These are phyloP conservation scores for Ulota crispa DNA, from an alignment of 225 moss, liverwort and hornwort species.

Conservation along the genomic window DNA sequence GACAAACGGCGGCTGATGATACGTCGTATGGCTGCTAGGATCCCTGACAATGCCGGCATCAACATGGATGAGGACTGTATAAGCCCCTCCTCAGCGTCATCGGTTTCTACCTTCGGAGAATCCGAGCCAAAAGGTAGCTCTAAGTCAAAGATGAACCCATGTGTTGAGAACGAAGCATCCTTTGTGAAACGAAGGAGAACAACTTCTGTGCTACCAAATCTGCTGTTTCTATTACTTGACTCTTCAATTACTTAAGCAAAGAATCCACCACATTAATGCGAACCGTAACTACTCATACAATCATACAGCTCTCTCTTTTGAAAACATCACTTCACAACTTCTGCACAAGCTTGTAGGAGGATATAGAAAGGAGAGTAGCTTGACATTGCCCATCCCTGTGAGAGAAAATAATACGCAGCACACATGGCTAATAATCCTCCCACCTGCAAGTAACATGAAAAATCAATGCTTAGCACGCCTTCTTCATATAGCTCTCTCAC, in stretches of 20 bases:
- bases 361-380: constrained; percentile 96
- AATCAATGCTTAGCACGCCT: neutral
- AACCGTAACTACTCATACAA: neutral
- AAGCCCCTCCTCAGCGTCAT: constrained; percentile 69
- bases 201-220: neutral
- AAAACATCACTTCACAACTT: neutral
- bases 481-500: neutral
- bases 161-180: neutral
- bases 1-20: constrained; percentile 94
- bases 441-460: constrained; percentile 38
- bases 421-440: constrained; percentile 89
- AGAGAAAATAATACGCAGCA: constrained; percentile 86
- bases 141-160: constrained; percentile 66
- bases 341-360: constrained; percentile 34
- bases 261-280: neutral
- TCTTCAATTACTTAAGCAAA: neutral
- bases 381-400: constrained; percentile 98
- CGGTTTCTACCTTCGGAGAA: constrained; percentile 36
- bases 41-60: constrained; percentile 79
- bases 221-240: neutral
- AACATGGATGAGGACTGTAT: constrained; percentile 83
- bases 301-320: neutral
- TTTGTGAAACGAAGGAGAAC: neutral
- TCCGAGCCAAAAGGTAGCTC: constrained; percentile 63
- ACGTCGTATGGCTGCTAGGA: constrained; percentile 80